A percentile compares a stretch with the other conserved stretches of the same genome.
Evolutionary conservation across 768 basidiomycete genomes (phyloP).

Genomic region (Lactifluus pinguis): DNA sequence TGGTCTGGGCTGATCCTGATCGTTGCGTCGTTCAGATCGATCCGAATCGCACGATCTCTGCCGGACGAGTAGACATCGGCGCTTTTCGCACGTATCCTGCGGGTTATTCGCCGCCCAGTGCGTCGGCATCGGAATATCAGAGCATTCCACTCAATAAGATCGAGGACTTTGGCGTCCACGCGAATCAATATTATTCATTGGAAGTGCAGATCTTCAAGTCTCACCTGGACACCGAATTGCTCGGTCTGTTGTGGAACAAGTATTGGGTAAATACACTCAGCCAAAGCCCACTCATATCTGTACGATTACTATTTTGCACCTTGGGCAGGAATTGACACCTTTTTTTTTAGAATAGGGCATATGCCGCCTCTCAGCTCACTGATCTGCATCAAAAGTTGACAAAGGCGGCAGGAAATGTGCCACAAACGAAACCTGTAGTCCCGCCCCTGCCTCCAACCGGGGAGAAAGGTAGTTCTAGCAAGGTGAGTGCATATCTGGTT

Average conservation of each 20-base stretch:
- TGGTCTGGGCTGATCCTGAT: background rate
- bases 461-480: slow-evolving; percentile 40
- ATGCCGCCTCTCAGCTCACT: slow-evolving; percentile 82
- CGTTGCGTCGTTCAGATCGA: slow-evolving; percentile 55
- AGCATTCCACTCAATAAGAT: slow-evolving; percentile 95
- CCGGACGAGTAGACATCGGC: slow-evolving; percentile 97
- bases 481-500: slow-evolving; percentile 29
- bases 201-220: slow-evolving; percentile 96
- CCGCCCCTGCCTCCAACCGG: slow-evolving; percentile 42
- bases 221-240: slow-evolving; percentile 73
- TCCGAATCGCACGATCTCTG: slow-evolving; percentile 96
- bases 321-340: background rate
- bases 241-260: slow-evolving; percentile 95
- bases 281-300: slow-evolving; percentile 87
- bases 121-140: slow-evolving; percentile 77
- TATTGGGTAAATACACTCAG: slow-evolving; percentile 98
- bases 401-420: slow-evolving; percentile 54
- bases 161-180: slow-evolving; percentile 98
- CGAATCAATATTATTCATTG: slow-evolving; percentile 89
- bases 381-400: slow-evolving; percentile 87
- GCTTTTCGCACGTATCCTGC: slow-evolving; percentile 98
- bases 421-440: slow-evolving; percentile 42
- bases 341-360: slow-evolving; percentile 74
- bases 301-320: slow-evolving; percentile 29
- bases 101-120: slow-evolving; percentile 76